Evolutionary conservation across 805 yeast species (phyloP).

Genomic region (Torulaspora microellipsoides): DNA sequence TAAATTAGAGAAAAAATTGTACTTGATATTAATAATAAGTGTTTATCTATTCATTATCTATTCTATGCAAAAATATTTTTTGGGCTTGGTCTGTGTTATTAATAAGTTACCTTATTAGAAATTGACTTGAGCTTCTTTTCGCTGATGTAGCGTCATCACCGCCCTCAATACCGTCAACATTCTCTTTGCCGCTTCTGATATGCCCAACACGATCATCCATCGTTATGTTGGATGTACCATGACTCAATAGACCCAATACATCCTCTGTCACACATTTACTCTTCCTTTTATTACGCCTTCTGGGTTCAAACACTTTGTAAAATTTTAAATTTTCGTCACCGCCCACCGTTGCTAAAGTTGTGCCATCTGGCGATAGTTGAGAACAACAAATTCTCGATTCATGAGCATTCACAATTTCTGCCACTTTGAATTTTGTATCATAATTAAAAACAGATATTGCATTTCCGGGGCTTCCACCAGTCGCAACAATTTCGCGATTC

Average conservation of each 20-base stretch:
- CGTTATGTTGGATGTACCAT: slow-evolving; percentile 7
- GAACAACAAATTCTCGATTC: slow-evolving; percentile 82
- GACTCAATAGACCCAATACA: slow-evolving; percentile 14
- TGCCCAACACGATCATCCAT: slow-evolving; percentile 9
- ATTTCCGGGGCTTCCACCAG: slow-evolving; percentile 91
- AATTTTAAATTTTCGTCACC: slow-evolving; percentile 95
- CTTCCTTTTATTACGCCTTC: slow-evolving; percentile 37
- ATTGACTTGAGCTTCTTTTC: slow-evolving; percentile 22
- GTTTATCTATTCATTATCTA: neutral
- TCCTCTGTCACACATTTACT: slow-evolving; percentile 27
- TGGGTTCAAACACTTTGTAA: slow-evolving; percentile 79
- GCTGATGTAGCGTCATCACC: slow-evolving; percentile 12
- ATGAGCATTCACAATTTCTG: slow-evolving; percentile 82
- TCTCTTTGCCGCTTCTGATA: slow-evolving; percentile 5
- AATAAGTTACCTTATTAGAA: slow-evolving; percentile 20
- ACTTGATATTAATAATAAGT: neutral
- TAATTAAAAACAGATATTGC: slow-evolving; percentile 78
- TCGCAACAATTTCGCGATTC: slow-evolving; percentile 71
- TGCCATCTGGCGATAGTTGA: slow-evolving; percentile 83
- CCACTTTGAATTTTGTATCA: slow-evolving; percentile 81
- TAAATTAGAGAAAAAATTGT: slow-evolving; percentile 2
- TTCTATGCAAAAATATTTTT: neutral
- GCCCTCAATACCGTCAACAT: slow-evolving; percentile 11
- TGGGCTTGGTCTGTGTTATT: slow-evolving; percentile 3
- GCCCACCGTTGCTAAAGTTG: slow-evolving; percentile 88